Conservation (phyloP, 2,329 filamentous ascomycete genomes). For the Clarireedia homoeocarpa region DNA sequence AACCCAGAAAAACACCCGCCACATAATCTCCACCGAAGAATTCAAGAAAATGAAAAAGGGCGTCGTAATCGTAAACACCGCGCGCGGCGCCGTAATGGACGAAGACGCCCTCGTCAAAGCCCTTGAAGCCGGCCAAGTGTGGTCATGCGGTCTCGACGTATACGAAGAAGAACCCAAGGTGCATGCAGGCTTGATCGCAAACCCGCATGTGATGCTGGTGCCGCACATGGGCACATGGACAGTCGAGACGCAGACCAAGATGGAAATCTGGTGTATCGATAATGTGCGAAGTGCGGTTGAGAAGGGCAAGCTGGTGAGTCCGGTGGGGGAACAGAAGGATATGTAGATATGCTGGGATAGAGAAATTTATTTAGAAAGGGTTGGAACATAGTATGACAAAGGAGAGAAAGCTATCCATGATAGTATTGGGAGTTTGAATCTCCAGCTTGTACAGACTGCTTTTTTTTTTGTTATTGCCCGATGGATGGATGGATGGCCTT, state of each 20-base stretch:
- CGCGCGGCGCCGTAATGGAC: conserved; percentile 74
- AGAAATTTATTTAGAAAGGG: not conserved
- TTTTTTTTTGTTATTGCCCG: too few relatives aligned
- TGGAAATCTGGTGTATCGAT: conserved; percentile 70
- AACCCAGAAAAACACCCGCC: conserved; percentile 51
- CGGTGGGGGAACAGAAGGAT: conserved; percentile 63
- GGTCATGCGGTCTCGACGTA: conserved; percentile 68
- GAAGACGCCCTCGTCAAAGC: conserved; percentile 72
- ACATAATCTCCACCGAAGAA: conserved; percentile 64
- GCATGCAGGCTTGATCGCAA: conserved; percentile 62
- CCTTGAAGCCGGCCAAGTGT: conserved; percentile 61
- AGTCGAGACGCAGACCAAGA: conserved; percentile 51
- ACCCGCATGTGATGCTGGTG: conserved; percentile 64
- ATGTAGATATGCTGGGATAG: conserved; percentile 22
- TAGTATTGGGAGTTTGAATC: too few relatives aligned
- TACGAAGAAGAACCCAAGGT: conserved; percentile 75
- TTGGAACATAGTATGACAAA: too few relatives aligned
- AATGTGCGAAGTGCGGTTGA: conserved; percentile 60
- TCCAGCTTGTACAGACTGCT: too few relatives aligned
- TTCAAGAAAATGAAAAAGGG: conserved; percentile 73
- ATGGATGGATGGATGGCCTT: too few relatives aligned
- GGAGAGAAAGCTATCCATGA: too few relatives aligned
- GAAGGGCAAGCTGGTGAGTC: conserved; percentile 54
- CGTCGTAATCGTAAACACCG: conserved; percentile 74
- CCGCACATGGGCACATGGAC: conserved; percentile 87